Base-by-base conservation (phyloP, 345 rosid genomes). In the Nasturtium officinale region DNA sequence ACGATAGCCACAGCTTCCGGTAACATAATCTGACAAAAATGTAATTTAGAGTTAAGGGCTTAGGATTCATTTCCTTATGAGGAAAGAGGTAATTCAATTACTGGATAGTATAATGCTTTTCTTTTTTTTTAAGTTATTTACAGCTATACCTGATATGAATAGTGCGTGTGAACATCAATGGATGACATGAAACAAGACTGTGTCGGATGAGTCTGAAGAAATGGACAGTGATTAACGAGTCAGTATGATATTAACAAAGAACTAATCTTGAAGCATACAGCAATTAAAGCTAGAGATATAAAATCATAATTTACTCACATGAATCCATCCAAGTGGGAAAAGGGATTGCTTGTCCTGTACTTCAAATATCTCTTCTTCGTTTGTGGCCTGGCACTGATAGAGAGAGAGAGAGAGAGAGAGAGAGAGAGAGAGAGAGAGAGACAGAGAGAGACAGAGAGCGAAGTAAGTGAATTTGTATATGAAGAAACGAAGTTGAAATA, bases 161-260 rank as follows among this genome's bases (percentile, higher is more conserved):
- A 95, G 80, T 95, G 99, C 42, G 99, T 95, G 82, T 95, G 99
- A 67, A 95, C 80, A 85, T 95, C 99, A 69, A 95, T 84, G 11
- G 99, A 91, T 48, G 99, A 95, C 99, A 95, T 91, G 86, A 95
- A 95, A 82, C 99, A 95, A 59, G 99, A 91, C 68, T 95, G 99
- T 3, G 99, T 86, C 29, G 99, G 99, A 86, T 95, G 99, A 0
- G 99, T 95, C 99, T 95, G 96, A 18, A 75, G 74, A 70, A 59
- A 28, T 3, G 30, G 26, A 57, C 7, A 55, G 45, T 62, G 67
- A 66, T 74, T 61, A 61, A 30, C 21, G 13, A 65, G 52, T 54
- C 33, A 35, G 25, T 23, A 23, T 23, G 25, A 2, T 23, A 23
- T 23, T 23, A 23, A 23, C 25, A 23, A 23, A 23, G 25, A 23